Percentiles rank a stretch among this genome's conserved stretches.
phyloP scores from a whole-genome alignment of 176 grass and related monocot genomes.

The Phoenix roebelenii region DNA sequence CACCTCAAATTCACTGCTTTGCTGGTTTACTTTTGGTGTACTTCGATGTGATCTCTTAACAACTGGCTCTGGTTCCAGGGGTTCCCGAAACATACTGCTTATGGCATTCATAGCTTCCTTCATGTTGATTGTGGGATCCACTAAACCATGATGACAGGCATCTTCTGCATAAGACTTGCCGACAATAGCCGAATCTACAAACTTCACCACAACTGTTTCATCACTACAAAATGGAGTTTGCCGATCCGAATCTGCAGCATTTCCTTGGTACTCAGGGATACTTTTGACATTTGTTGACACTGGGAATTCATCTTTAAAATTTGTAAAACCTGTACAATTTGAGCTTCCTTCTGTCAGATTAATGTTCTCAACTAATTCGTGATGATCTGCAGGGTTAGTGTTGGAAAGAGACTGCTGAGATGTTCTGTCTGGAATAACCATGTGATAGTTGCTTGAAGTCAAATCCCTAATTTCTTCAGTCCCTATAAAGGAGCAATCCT shows the following conservation, averaged over 20 bases:
- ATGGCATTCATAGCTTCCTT: constrained; percentile 85
- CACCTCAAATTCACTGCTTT: constrained; percentile 57
- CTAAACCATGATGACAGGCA: constrained; percentile 80
- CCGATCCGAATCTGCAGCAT: constrained; percentile 19
- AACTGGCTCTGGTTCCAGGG: constrained; percentile 57
- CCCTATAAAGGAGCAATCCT: too few relatives aligned
- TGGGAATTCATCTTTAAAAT: not conserved
- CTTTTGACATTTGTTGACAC: not conserved
- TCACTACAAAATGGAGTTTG: constrained; percentile 38
- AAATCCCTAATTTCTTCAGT: too few relatives aligned
- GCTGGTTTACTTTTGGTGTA: constrained; percentile 36
- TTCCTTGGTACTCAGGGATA: not conserved
- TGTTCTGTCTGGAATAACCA: not conserved
- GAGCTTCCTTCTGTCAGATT: not conserved
- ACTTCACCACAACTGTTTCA: constrained; percentile 77
- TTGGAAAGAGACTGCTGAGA: not conserved
- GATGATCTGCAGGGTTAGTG: not conserved
- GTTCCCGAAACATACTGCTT: constrained; percentile 82
- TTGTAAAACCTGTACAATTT: not conserved
- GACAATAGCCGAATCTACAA: constrained; percentile 77
- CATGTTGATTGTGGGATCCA: constrained; percentile 84
- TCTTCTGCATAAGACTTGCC: constrained; percentile 86
- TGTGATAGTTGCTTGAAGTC: too few relatives aligned
- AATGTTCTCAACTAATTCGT: not conserved
- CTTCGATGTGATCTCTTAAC: constrained; percentile 44